Conservation (phyloP, 1,284 basidiomycete genomes). For the Heterobasidion annosum region DNA sequence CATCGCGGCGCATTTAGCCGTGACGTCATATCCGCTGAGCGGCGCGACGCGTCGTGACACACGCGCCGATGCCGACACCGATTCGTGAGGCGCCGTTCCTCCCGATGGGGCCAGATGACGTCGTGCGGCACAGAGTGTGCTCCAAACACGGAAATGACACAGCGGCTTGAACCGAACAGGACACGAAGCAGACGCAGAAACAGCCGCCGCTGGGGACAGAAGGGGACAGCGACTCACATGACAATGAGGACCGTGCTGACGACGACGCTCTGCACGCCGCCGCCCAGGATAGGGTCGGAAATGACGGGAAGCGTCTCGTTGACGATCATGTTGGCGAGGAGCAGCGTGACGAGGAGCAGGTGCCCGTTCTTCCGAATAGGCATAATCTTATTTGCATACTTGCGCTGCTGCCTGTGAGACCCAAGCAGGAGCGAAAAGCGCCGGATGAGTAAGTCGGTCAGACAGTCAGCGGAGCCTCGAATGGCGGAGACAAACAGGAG, state of each 20-base stretch:
- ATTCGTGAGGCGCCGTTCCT: no score
- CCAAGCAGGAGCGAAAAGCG: conserved; percentile 1
- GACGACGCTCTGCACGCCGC: conserved; percentile 73
- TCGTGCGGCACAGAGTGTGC: no score
- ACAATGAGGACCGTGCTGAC: conserved; percentile 83
- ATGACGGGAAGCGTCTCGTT: conserved; percentile 92
- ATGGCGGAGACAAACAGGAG: neutral
- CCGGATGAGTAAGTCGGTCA: neutral
- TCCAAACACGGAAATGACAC: neutral
- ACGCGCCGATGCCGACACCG: no score
- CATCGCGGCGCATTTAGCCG: no score
- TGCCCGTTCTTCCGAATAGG: conserved; percentile 84
- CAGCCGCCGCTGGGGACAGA: neutral
- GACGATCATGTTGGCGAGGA: conserved; percentile 84
- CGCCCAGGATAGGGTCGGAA: conserved; percentile 80
- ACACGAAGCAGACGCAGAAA: neutral
- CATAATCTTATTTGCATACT: conserved; percentile 78
- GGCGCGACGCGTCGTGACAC: no score
- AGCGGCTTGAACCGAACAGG: neutral
- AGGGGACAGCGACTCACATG: conserved; percentile 49
- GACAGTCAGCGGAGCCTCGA: neutral
- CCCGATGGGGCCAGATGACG: no score
- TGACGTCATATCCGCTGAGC: no score
- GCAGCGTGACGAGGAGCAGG: conserved; percentile 73
- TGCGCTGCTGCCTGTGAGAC: conserved; percentile 43